A percentile compares a stretch with the other conserved stretches of the same genome.
Evolutionary conservation across 129 eudicot species (phyloP).

Genomic region (Rutidosis leptorrhynchoides): DNA sequence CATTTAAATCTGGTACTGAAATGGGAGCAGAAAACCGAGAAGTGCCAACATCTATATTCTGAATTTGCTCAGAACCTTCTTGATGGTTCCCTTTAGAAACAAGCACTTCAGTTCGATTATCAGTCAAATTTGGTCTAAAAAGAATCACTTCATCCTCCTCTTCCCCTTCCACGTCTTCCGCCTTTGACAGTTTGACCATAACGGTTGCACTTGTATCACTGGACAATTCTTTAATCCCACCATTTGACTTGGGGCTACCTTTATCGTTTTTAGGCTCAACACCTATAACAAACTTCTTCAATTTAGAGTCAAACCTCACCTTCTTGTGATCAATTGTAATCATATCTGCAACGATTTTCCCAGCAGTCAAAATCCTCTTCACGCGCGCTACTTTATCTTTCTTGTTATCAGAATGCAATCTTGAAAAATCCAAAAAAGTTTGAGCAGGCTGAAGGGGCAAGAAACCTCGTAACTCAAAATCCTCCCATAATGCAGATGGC

Average conservation of each 20-base stretch:
- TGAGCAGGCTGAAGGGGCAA: slow-evolving; percentile 64
- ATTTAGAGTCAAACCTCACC: slow-evolving; percentile 38
- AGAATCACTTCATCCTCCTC: slow-evolving; percentile 70
- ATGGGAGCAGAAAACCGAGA: slow-evolving; percentile 23
- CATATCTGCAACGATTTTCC: slow-evolving; percentile 42
- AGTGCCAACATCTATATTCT: slow-evolving; percentile 19
- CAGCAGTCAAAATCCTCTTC: slow-evolving; percentile 54
- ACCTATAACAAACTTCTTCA: slow-evolving; percentile 47
- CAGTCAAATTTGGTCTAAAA: slow-evolving; percentile 46
- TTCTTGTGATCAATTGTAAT: slow-evolving; percentile 44
- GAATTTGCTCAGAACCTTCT: slow-evolving; percentile 28
- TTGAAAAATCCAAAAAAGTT: slow-evolving; percentile 49
- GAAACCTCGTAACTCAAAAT: slow-evolving; percentile 62
- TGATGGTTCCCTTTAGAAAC: slow-evolving; percentile 20
- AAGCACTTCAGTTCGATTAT: slow-evolving; percentile 38
- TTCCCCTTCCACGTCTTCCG: slow-evolving; percentile 39
- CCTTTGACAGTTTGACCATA: slow-evolving; percentile 19
- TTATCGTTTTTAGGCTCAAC: slow-evolving; percentile 29
- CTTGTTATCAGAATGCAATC: slow-evolving; percentile 48
- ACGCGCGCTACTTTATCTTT: slow-evolving; percentile 46
- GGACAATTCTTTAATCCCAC: slow-evolving; percentile 7
- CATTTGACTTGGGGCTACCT: slow-evolving; percentile 27
- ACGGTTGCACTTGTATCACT: slow-evolving; percentile 20
- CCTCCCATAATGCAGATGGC: slow-evolving; percentile 58
- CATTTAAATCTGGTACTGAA: slow-evolving; percentile 30